Conservation (phyloP, 495 filamentous ascomycete species). For the Xylaria palmicola region DNA sequence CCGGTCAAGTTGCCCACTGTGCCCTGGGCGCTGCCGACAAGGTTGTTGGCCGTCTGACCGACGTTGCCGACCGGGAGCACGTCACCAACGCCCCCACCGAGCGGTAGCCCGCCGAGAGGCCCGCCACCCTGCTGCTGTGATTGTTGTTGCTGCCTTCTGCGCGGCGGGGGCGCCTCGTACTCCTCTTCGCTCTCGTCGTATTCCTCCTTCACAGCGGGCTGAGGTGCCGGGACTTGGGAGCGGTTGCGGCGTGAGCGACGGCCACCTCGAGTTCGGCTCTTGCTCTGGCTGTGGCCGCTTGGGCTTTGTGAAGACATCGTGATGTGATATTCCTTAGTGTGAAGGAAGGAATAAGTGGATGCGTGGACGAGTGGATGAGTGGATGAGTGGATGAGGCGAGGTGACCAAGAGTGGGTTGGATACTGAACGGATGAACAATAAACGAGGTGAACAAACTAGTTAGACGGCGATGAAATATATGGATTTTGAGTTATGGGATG, state of each 20-base stretch:
- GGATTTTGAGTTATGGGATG: background rate
- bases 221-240: constrained; percentile 34
- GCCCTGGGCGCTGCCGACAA: constrained; percentile 56
- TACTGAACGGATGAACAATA: background rate
- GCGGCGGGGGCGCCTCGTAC: constrained; percentile 36
- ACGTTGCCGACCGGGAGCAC: constrained; percentile 54
- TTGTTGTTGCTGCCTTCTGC: constrained; percentile 33
- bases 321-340: background rate
- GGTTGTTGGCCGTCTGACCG: constrained; percentile 63
- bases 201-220: constrained; percentile 32
- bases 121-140: constrained; percentile 50
- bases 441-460: background rate
- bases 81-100: constrained; percentile 33
- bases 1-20: constrained; percentile 60
- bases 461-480: background rate
- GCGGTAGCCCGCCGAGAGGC: constrained; percentile 53
- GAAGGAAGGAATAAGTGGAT: background rate
- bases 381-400: background rate
- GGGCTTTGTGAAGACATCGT: constrained; percentile 28
- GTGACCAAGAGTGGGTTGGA: background rate
- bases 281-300: constrained; percentile 20
- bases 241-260: constrained; percentile 24
- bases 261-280: constrained; percentile 19
- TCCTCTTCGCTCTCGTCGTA: constrained; percentile 45
- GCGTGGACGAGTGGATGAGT: background rate